phyloP scores from a whole-genome alignment of 768 basidiomycete genomes.

The Suillus clintonianus region DNA sequence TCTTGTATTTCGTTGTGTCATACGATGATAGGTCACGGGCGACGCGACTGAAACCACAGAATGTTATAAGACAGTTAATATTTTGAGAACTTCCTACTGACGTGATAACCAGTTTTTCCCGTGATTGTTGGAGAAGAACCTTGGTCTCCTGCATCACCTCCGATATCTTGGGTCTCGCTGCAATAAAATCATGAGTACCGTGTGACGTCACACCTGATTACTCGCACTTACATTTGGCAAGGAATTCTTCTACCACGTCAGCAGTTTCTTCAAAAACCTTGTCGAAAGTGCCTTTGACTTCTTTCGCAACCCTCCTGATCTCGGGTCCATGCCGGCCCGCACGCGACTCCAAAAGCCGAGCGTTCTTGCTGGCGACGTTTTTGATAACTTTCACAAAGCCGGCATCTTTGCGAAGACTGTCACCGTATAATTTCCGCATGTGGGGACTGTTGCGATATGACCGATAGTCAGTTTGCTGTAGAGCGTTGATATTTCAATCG shows the following conservation, averaged over 20 bases:
- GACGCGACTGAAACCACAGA: slow-evolving; percentile 56
- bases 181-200: slow-evolving; percentile 9
- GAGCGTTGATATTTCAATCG: neutral
- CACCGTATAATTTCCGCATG: slow-evolving; percentile 95
- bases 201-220: too few species aligned
- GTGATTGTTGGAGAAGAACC: slow-evolving; percentile 84
- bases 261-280: slow-evolving; percentile 95
- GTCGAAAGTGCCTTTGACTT: slow-evolving; percentile 93
- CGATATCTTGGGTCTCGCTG: slow-evolving; percentile 85
- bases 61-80: slow-evolving; percentile 1
- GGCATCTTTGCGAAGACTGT: slow-evolving; percentile 91
- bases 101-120: slow-evolving; percentile 92
- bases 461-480: slow-evolving; percentile 1
- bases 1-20: slow-evolving; percentile 78
- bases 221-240: slow-evolving; percentile 74
- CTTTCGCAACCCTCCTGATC: slow-evolving; percentile 79
- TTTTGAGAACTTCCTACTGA: slow-evolving; percentile 40
- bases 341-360: slow-evolving; percentile 68
- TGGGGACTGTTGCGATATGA: slow-evolving; percentile 70
- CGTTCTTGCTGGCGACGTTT: slow-evolving; percentile 84
- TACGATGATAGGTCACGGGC: slow-evolving; percentile 79
- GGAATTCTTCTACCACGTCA: slow-evolving; percentile 90
- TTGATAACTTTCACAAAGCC: slow-evolving; percentile 99
- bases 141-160: slow-evolving; percentile 95
- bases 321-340: slow-evolving; percentile 85